A percentile compares a stretch with the other conserved stretches of the same genome.
Conservation (phyloP, 768 basidiomycete species). For the Lactarius trivialis region DNA sequence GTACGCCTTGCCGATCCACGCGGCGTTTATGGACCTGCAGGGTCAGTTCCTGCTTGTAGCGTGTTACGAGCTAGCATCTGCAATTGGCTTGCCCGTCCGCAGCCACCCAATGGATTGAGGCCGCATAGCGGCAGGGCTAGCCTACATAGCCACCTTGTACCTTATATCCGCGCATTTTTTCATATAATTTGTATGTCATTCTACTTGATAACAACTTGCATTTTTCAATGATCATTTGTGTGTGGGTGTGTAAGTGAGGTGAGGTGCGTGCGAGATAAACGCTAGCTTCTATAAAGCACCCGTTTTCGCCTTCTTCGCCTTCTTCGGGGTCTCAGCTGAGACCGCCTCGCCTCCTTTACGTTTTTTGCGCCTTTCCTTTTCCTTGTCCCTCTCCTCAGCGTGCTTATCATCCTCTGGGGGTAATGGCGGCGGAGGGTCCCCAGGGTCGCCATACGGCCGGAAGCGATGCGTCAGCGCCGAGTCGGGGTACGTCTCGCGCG, state of each 20-base stretch:
- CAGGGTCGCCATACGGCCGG: slow-evolving; percentile 18
- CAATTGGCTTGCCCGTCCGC: slow-evolving; percentile 33
- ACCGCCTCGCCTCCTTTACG: slow-evolving; percentile 5
- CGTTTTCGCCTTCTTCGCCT: slow-evolving; percentile 16
- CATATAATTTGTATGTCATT: neutral
- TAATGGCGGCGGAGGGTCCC: neutral
- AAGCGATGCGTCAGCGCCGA: slow-evolving; percentile 19
- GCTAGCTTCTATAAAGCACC: neutral
- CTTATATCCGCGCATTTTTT: neutral
- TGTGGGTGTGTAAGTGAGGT: neutral
- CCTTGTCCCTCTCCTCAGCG: slow-evolving; percentile 1
- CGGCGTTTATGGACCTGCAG: slow-evolving; percentile 73
- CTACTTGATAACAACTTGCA: neutral
- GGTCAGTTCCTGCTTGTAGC: slow-evolving; percentile 75
- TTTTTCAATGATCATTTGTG: neutral
- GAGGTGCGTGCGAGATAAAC: neutral
- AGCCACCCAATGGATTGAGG: neutral
- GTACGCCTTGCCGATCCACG: slow-evolving; percentile 91
- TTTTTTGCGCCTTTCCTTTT: slow-evolving; percentile 7
- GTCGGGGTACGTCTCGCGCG: slow-evolving; percentile 21
- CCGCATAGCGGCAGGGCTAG: neutral
- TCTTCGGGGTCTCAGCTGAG: slow-evolving; percentile 12
- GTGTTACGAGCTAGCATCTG: slow-evolving; percentile 63
- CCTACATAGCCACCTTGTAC: neutral
- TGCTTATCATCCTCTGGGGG: neutral